Evolutionary conservation across 2,329 filamentous ascomycete genomes (phyloP).

Genomic region (Phaeosphaeriaceae sp.): DNA sequence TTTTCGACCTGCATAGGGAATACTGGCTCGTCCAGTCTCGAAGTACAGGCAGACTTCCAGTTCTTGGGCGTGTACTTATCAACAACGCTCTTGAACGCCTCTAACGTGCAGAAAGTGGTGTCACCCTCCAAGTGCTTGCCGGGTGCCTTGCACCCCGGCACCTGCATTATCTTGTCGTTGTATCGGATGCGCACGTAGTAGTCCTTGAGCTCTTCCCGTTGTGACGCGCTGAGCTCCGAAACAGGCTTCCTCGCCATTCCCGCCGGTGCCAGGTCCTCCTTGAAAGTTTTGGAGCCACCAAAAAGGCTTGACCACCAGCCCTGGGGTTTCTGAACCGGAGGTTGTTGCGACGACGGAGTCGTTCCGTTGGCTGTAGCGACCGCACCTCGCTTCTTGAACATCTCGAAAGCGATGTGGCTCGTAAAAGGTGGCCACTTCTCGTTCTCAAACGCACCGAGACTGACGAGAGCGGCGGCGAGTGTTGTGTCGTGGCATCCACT

Average conservation of each 20-base stretch:
- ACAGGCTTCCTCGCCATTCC: slow-evolving; percentile 69
- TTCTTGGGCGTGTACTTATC: slow-evolving; percentile 86
- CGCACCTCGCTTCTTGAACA: slow-evolving; percentile 70
- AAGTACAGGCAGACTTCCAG: slow-evolving; percentile 73
- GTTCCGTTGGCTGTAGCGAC: slow-evolving; percentile 7
- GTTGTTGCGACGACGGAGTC: slow-evolving; percentile 7
- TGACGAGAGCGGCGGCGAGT: slow-evolving; percentile 77
- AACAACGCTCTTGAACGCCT: slow-evolving; percentile 90
- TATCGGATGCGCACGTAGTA: slow-evolving; percentile 92
- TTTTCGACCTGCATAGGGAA: slow-evolving; percentile 54
- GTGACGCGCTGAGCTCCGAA: slow-evolving; percentile 62
- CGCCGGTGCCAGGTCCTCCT: slow-evolving; percentile 18
- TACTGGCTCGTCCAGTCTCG: slow-evolving; percentile 63
- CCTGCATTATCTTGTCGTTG: slow-evolving; percentile 81
- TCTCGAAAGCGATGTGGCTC: slow-evolving; percentile 87
- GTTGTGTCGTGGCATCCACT: slow-evolving; percentile 95
- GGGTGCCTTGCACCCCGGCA: slow-evolving; percentile 79
- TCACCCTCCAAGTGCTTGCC: slow-evolving; percentile 89
- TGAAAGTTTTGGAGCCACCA: slow-evolving; percentile 27
- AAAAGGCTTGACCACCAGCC: slow-evolving; percentile 50
- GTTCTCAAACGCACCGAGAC: slow-evolving; percentile 79
- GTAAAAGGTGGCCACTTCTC: slow-evolving; percentile 90
- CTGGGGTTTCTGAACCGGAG: slow-evolving; percentile 21
- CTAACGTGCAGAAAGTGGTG: slow-evolving; percentile 89
- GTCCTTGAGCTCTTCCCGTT: slow-evolving; percentile 69